Evolutionary conservation across 108 stramenopile genomes (phyloP).

Genomic region (Conticribra weissflogii): DNA sequence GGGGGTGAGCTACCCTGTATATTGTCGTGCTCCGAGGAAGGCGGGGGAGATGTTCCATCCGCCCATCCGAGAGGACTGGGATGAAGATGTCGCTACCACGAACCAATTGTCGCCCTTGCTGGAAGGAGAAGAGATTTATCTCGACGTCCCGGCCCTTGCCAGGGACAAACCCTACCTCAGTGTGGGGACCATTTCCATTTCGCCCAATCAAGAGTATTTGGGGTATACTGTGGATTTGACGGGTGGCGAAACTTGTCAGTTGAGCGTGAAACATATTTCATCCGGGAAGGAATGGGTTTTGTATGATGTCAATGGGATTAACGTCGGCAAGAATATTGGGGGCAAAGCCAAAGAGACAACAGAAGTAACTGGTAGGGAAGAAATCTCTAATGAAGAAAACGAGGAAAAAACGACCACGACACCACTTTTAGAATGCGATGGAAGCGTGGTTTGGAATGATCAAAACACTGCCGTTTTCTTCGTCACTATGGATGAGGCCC

Average conservation of each 20-base stretch:
- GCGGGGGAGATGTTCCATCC: conserved; percentile 33
- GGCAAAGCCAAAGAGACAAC: background rate
- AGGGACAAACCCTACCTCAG: conserved; percentile 83
- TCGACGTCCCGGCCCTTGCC: conserved; percentile 92
- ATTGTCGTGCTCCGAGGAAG: conserved; percentile 78
- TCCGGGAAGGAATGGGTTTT: conserved; percentile 63
- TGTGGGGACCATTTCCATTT: conserved; percentile 61
- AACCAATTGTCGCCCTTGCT: conserved; percentile 60
- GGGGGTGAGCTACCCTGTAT: conserved; percentile 84
- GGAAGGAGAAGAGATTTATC: conserved; percentile 70
- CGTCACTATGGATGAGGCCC: conserved; percentile 81
- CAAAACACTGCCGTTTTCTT: conserved; percentile 82
- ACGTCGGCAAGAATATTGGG: background rate
- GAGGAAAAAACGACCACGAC: background rate
- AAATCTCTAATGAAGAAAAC: background rate
- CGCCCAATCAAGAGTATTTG: conserved; percentile 68
- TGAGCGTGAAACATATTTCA: conserved; percentile 74
- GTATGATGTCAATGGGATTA: conserved; percentile 54
- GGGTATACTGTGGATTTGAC: conserved; percentile 91
- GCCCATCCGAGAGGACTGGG: conserved; percentile 22
- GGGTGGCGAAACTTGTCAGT: conserved; percentile 90
- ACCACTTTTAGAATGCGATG: conserved; percentile 51
- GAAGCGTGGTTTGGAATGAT: conserved; percentile 79
- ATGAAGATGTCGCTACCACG: conserved; percentile 7
- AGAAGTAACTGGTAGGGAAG: background rate